Conservation (phyloP, 2,329 filamentous ascomycete genomes). For the Teratosphaeriaceae sp. region DNA sequence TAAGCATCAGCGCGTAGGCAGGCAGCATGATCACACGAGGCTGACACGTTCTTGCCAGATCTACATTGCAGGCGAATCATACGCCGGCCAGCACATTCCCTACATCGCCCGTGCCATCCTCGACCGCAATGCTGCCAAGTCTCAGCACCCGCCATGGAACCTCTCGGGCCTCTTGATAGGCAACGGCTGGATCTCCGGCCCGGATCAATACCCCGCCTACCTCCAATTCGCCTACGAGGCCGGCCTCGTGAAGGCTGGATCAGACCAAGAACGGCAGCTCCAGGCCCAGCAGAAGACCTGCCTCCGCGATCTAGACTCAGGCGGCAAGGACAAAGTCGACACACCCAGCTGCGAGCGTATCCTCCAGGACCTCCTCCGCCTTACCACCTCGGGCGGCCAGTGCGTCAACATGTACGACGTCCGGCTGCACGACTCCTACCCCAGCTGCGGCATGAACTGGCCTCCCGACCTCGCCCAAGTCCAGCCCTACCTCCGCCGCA, state of each 20-base stretch:
- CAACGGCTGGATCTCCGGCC: slow-evolving; percentile 93
- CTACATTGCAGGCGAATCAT: slow-evolving; percentile 93
- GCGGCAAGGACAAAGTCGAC: slow-evolving; percentile 58
- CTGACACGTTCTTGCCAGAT: slow-evolving; percentile 50
- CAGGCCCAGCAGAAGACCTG: slow-evolving; percentile 66
- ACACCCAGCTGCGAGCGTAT: slow-evolving; percentile 67
- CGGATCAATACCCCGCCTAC: slow-evolving; percentile 85
- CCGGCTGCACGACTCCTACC: slow-evolving; percentile 70
- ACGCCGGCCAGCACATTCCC: slow-evolving; percentile 92
- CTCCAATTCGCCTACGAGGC: slow-evolving; percentile 73
- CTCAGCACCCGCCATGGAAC: slow-evolving; percentile 57
- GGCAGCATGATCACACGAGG: slow-evolving; percentile 1
- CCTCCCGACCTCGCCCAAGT: slow-evolving; percentile 75
- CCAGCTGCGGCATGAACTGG: slow-evolving; percentile 96
- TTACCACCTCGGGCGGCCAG: slow-evolving; percentile 51
- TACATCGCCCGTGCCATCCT: slow-evolving; percentile 92
- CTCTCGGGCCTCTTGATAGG: slow-evolving; percentile 84
- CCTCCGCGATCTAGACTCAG: slow-evolving; percentile 52
- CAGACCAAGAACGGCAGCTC: slow-evolving; percentile 58
- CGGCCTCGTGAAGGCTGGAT: slow-evolving; percentile 63
- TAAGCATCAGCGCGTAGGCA: slow-evolving; percentile 44
- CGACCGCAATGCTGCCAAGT: slow-evolving; percentile 60
- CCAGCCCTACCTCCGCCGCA: slow-evolving; percentile 74
- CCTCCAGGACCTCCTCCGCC: slow-evolving; percentile 62
- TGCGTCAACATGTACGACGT: slow-evolving; percentile 98